phyloP scores from a whole-genome alignment of 768 basidiomycete species.

The Termitomyces sp. region DNA sequence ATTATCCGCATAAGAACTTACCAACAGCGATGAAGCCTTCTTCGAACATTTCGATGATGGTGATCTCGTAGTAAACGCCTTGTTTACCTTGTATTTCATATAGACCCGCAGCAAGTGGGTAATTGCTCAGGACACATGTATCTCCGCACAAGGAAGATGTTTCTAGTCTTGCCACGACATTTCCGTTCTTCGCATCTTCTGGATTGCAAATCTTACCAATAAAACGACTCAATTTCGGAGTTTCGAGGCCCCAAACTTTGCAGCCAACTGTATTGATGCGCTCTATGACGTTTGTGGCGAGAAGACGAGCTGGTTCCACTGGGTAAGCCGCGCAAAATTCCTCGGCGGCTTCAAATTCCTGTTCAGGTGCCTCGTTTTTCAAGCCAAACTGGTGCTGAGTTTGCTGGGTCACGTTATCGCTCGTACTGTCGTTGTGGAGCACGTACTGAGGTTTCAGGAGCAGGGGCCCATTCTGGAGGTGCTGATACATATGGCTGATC shows the following conservation, averaged over 20 bases:
- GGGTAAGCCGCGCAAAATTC: constrained; percentile 40
- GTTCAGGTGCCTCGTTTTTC: constrained; percentile 49
- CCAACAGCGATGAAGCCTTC: constrained; percentile 53
- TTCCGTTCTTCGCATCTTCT: constrained; percentile 25
- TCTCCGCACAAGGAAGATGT: constrained; percentile 39
- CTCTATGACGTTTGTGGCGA: constrained; percentile 50
- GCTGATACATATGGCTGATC: constrained; percentile 19
- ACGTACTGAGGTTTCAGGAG: constrained; percentile 43
- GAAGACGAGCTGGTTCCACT: constrained; percentile 33
- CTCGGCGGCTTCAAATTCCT: constrained; percentile 48
- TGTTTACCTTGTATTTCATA: constrained; percentile 48
- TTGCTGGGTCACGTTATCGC: background rate
- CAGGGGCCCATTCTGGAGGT: constrained; percentile 56
- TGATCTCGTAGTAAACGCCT: constrained; percentile 62
- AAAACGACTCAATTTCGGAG: constrained; percentile 37
- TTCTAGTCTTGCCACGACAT: constrained; percentile 33
- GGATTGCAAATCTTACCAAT: constrained; percentile 32
- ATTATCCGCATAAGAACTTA: constrained; percentile 13
- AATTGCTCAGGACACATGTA: constrained; percentile 49
- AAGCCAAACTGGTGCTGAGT: constrained; percentile 40
- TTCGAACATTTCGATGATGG: constrained; percentile 45
- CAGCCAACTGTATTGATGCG: constrained; percentile 40
- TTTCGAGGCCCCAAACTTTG: constrained; percentile 48
- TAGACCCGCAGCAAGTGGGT: constrained; percentile 55
- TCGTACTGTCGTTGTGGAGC: background rate